Conservation (phyloP, 768 basidiomycete species). For the Auricularia auricula-judae region DNA sequence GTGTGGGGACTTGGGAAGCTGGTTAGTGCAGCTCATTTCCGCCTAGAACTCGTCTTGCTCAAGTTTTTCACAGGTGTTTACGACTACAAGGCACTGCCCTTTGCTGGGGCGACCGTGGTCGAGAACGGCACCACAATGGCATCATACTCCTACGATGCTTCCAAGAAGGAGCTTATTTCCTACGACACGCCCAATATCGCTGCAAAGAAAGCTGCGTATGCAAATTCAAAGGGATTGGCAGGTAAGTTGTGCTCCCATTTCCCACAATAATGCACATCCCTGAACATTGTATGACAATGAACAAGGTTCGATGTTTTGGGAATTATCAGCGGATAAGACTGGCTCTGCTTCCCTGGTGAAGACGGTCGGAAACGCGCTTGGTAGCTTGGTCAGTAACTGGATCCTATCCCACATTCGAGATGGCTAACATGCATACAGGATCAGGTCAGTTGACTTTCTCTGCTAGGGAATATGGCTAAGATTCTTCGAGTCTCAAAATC, state of each 20-base stretch:
- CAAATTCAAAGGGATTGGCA: constrained; percentile 45
- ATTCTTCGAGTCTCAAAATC: constrained; percentile 39
- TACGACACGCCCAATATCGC: constrained; percentile 69
- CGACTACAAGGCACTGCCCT: constrained; percentile 30
- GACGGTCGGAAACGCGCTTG: constrained; percentile 35
- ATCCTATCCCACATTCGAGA: too few relatives aligned
- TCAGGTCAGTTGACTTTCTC: too few relatives aligned
- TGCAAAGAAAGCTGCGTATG: constrained; percentile 55
- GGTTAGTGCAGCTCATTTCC: constrained; percentile 12
- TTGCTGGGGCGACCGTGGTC: constrained; percentile 36
- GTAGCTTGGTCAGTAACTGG: constrained; percentile 10
- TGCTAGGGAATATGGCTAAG: neutral
- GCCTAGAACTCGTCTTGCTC: too few relatives aligned
- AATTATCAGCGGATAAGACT: constrained; percentile 47
- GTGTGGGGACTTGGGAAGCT: constrained; percentile 58
- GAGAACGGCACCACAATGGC: constrained; percentile 63
- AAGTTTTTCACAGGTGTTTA: constrained; percentile 11
- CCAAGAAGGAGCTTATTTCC: constrained; percentile 54
- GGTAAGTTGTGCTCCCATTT: neutral
- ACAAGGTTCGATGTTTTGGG: constrained; percentile 61
- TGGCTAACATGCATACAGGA: too few relatives aligned
- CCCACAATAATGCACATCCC: neutral
- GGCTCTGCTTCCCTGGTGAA: constrained; percentile 49
- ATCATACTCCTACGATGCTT: constrained; percentile 65
- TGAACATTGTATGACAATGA: neutral